Evolutionary conservation across 202 grass and related monocot species (phyloP), one percentile per base, ranked within the genome.

Genomic region (Eragrostis tef): DNA sequence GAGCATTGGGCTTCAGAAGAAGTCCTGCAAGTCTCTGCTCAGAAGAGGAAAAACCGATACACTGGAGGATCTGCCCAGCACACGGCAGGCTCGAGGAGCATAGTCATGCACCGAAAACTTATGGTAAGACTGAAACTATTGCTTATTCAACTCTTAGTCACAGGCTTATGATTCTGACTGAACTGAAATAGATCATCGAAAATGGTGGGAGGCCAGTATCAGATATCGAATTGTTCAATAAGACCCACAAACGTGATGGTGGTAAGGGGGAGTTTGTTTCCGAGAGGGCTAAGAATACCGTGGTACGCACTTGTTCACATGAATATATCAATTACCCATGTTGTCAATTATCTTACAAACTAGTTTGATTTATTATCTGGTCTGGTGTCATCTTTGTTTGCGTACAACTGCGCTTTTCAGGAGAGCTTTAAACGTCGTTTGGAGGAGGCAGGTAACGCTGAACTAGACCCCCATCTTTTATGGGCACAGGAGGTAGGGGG

Each of bases 1-100:
- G 80, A 73, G 14, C 29, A 82, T 56, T 82, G 80, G 80, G 80
- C 69, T 52, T 82, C 80, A 53, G 80, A 82, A 52, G 69, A 73
- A 72, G 69, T 43, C 29, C 60, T 64, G n/a, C 69, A 73, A 50
- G 69, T 73, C 57, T 82, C 80, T 25, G 80, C 69, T 13, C 80
- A 82, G 45, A 82, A 52, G 69, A 73, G 69, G 29, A 64, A 73
- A 64, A 73, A 82, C 7, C 70, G 80, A 36, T 82, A 62, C 29
- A 82, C 57, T 12, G 69, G 80, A 64, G 58, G 80, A 20, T 64
- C n/a, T 42, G 70, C 69, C 46, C 80, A 82, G 45, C 80, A 82
- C 80, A 82, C 80, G 1, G 70, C 58, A 50, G 80, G 80, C 46
- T 82, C 80, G 31, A 58, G 80, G 58, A 82, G 69, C 58, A 82